These are phyloP conservation scores for Coemansia sp. DNA, from an alignment of 192 early-diverging fungal genomes.

Conservation along the genomic window DNA sequence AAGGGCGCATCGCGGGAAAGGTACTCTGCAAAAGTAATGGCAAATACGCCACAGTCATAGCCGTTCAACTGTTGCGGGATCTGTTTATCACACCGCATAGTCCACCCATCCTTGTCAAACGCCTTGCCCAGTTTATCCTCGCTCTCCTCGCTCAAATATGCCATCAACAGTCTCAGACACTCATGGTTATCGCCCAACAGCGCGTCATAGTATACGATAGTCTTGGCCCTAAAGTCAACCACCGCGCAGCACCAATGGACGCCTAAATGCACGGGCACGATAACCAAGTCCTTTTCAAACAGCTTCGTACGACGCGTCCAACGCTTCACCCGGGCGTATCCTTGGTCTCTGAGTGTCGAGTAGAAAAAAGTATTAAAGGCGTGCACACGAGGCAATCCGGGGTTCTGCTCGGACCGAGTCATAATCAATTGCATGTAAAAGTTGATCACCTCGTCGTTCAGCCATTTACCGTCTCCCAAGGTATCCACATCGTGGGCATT, in stretches of 20 bases:
- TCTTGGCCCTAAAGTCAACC: constrained; percentile 65
- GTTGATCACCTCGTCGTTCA: constrained; percentile 98
- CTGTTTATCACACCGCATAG: constrained; percentile 64
- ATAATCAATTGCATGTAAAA: constrained; percentile 85
- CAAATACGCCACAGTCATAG: constrained; percentile 96
- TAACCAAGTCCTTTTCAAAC: constrained; percentile 76
- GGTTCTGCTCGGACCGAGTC: constrained; percentile 61
- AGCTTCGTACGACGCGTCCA: constrained; percentile 77
- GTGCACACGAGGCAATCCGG: constrained; percentile 69
- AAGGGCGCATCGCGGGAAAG: constrained; percentile 62
- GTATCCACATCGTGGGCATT: constrained; percentile 70
- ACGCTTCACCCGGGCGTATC: constrained; percentile 73
- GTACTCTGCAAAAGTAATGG: constrained; percentile 86
- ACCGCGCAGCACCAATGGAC: constrained; percentile 76
- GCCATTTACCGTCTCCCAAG: constrained; percentile 75
- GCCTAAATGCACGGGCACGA: constrained; percentile 85
- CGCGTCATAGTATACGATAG: constrained; percentile 84
- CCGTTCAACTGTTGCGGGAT: constrained; percentile 87
- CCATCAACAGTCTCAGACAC: constrained; percentile 55
- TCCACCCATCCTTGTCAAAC: constrained; percentile 74
- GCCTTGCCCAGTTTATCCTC: constrained; percentile 70
- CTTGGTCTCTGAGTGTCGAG: constrained; percentile 66
- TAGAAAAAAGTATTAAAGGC: constrained; percentile 95
- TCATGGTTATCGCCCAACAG: constrained; percentile 67
- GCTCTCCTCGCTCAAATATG: constrained; percentile 74